Percentiles rank a stretch among this genome's conserved stretches.
Evolutionary conservation across 257 asterid genomes (phyloP).

Genomic region (Thymus quinquecostatus): DNA sequence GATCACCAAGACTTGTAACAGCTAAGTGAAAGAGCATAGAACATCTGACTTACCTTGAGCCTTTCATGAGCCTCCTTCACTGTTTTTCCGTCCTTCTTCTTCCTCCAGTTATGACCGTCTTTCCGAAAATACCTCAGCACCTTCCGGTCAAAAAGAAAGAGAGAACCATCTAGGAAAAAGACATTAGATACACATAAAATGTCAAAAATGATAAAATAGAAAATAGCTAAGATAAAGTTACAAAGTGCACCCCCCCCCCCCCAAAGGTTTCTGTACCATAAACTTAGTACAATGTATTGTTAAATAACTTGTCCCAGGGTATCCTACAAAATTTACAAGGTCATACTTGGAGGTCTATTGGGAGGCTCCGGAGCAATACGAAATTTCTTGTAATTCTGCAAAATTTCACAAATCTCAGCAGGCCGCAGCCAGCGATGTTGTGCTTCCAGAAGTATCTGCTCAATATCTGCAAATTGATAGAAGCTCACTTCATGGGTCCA

Average conservation of each 20-base stretch:
- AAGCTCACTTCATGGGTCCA: conserved; percentile 23
- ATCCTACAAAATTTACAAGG: conserved; percentile 6
- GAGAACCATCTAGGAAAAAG: conserved; percentile 71
- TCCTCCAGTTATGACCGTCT: conserved; percentile 97
- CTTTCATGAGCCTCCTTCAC: conserved; percentile 97
- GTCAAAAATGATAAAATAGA: conserved; percentile 23
- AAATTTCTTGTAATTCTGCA: conserved; percentile 65
- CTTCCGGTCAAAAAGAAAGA: conserved; percentile 93
- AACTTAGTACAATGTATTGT: background rate
- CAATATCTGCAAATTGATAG: conserved; percentile 68
- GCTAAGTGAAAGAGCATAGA: conserved; percentile 25
- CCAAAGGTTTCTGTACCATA: background rate
- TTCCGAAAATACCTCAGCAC: conserved; percentile 84
- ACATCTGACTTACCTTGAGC: conserved; percentile 65
- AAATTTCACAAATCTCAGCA: conserved; percentile 90
- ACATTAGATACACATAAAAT: conserved; percentile 27
- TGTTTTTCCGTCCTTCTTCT: conserved; percentile 92
- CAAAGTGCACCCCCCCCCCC: background rate
- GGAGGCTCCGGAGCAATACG: conserved; percentile 84
- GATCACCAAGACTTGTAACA: conserved; percentile 12
- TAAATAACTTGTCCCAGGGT: background rate
- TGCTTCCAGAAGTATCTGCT: conserved; percentile 81
- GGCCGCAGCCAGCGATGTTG: conserved; percentile 93
- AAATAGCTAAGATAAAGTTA: background rate
- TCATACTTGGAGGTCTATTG: conserved; percentile 74